Percentiles rank a stretch among this genome's conserved stretches.
These are phyloP conservation scores for Alloteropsis semialata DNA, from an alignment of 176 grass and related monocot genomes.

Conservation along the genomic window DNA sequence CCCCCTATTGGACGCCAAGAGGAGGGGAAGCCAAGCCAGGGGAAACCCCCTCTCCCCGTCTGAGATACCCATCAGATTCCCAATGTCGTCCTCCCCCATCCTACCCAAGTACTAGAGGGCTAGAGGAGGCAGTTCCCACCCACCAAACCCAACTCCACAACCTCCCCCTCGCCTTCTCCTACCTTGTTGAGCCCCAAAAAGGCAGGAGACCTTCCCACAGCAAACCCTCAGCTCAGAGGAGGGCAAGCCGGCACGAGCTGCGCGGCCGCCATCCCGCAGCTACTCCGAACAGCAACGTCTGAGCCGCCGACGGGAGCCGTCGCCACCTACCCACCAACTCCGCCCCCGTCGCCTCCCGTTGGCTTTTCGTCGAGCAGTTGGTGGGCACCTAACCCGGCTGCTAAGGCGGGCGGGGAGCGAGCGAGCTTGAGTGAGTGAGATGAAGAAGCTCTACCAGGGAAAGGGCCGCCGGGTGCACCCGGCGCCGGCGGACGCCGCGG, in stretches of 20 bases:
- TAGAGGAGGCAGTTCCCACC: not conserved
- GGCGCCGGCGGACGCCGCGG: constrained; percentile 9
- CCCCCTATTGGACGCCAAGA: not conserved
- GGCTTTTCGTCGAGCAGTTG: constrained; percentile 39
- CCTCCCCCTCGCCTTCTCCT: not conserved
- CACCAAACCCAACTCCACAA: constrained; percentile 27
- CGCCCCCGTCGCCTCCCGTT: not conserved
- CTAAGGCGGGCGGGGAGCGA: not conserved
- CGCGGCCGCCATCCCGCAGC: constrained; percentile 31
- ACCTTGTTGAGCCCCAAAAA: not conserved
- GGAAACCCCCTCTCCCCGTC: not conserved
- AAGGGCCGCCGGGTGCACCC: constrained; percentile 77
- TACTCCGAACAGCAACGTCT: constrained; percentile 38
- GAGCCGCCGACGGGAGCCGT: constrained; percentile 28
- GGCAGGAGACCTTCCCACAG: not conserved
- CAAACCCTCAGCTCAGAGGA: not conserved
- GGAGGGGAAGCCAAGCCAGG: not conserved
- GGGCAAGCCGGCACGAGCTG: not conserved
- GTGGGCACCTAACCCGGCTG: constrained; percentile 23
- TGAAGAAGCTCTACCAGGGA: constrained; percentile 80
- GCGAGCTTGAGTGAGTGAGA: not conserved
- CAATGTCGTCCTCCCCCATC: not conserved
- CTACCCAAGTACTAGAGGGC: not conserved
- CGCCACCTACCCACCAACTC: constrained; percentile 40
- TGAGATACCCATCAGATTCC: not conserved